Conservation (phyloP, 768 basidiomycete genomes). For the Tulasnella sp. region DNA sequence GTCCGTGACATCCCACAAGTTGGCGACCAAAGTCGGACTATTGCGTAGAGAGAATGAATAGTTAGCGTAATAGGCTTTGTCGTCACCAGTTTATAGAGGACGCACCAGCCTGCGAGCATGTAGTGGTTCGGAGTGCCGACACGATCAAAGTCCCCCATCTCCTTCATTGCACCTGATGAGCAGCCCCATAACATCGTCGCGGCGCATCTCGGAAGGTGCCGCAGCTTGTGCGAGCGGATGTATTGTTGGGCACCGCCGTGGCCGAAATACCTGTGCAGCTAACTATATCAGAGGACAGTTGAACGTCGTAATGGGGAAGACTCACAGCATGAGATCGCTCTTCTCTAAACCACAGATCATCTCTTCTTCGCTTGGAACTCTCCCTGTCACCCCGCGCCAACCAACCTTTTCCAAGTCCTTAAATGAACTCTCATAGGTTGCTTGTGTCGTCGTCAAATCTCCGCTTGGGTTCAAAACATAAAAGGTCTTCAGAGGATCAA, state of each 20-base stretch:
- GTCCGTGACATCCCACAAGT: conserved; percentile 98
- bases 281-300: not conserved
- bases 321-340: conserved; percentile 85
- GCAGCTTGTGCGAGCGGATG: conserved; percentile 74
- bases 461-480: conserved; percentile 89
- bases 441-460: conserved; percentile 76
- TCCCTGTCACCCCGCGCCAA: conserved; percentile 77
- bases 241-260: conserved; percentile 97
- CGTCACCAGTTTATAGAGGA: conserved; percentile 18
- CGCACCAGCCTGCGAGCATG: conserved; percentile 95
- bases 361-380: conserved; percentile 74
- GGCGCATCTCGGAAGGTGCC: conserved; percentile 75
- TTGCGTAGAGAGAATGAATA: not conserved
- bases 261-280: conserved; percentile 71
- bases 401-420: conserved; percentile 57
- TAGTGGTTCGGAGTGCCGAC: conserved; percentile 89
- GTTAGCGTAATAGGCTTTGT: not conserved
- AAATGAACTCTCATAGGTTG: conserved; percentile 70
- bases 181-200: conserved; percentile 78
- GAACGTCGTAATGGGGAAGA: conserved; percentile 19
- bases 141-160: conserved; percentile 92
- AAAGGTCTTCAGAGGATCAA: conserved; percentile 62
- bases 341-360: conserved; percentile 57
- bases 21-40: conserved; percentile 87
- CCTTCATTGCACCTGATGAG: conserved; percentile 78